Conservation (phyloP, 2,329 filamentous ascomycete species). For the Trichoderma afroharzianum region DNA sequence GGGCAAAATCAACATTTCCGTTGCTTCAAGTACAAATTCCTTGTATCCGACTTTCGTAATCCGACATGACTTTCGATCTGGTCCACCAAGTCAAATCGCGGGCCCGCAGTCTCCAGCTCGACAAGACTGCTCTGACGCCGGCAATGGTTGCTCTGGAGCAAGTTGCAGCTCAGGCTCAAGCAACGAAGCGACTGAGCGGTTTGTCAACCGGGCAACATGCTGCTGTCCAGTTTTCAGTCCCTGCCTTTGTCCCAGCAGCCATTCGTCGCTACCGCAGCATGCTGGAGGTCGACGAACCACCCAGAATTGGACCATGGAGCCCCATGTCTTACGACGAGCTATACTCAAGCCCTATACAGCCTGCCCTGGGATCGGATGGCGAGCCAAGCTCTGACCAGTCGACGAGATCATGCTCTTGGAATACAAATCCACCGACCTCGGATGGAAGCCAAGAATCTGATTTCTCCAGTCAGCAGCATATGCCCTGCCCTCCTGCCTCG, state of each 20-base stretch:
- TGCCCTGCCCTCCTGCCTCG: not conserved
- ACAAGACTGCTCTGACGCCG: slow-evolving; percentile 28
- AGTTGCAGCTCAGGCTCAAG: slow-evolving; percentile 18
- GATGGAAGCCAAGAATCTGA: slow-evolving; percentile 2
- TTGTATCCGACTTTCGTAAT: slow-evolving; percentile 27
- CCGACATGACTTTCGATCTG: slow-evolving; percentile 41
- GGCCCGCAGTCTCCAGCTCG: slow-evolving; percentile 48
- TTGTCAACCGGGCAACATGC: slow-evolving; percentile 24
- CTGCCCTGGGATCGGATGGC: not conserved
- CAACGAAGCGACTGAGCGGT: slow-evolving; percentile 35
- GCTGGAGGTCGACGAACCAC: slow-evolving; percentile 50
- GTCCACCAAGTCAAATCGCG: slow-evolving; percentile 43
- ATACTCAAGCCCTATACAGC: slow-evolving; percentile 27
- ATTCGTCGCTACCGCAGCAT: slow-evolving; percentile 47
- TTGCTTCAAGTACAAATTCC: slow-evolving; percentile 23
- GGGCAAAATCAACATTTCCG: slow-evolving; percentile 28
- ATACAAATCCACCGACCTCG: not conserved
- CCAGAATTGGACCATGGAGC: slow-evolving; percentile 41
- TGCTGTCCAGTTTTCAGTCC: not conserved
- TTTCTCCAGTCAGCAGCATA: slow-evolving; percentile 35
- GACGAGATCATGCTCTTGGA: slow-evolving; percentile 2
- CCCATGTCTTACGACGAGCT: slow-evolving; percentile 48
- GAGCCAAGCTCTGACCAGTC: slow-evolving; percentile 15
- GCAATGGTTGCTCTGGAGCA: slow-evolving; percentile 20
- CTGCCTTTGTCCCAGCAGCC: slow-evolving; percentile 19